Evolutionary conservation across 768 basidiomycete species (phyloP).

Genomic region (Neoboletus subvelutipes): DNA sequence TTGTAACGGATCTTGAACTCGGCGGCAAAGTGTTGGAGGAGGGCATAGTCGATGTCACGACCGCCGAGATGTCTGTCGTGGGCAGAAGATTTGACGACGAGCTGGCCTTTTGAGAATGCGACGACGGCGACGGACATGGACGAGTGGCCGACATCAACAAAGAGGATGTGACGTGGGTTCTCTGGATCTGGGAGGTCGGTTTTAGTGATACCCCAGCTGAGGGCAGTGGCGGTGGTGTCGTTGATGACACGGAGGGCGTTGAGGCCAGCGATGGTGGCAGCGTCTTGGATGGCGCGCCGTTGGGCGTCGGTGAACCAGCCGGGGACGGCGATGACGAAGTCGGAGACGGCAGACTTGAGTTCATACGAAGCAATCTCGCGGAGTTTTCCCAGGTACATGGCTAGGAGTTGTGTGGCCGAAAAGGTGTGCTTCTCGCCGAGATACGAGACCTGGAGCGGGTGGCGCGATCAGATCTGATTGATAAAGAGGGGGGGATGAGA

Average conservation of each 20-base stretch:
- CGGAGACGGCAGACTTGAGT: conserved; percentile 82
- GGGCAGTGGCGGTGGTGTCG: conserved; percentile 92
- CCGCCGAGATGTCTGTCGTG: conserved; percentile 95
- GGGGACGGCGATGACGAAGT: conserved; percentile 94
- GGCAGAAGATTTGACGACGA: conserved; percentile 82
- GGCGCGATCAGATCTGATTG: conserved; percentile 11
- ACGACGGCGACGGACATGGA: conserved; percentile 84
- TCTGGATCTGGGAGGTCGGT: conserved; percentile 89
- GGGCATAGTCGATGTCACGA: conserved; percentile 91
- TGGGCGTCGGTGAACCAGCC: conserved; percentile 97
- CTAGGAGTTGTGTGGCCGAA: conserved; percentile 90
- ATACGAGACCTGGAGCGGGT: conserved; percentile 69
- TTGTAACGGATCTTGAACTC: conserved; percentile 98
- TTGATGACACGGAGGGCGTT: conserved; percentile 95
- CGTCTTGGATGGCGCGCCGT: conserved; percentile 85
- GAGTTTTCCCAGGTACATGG: conserved; percentile 86
- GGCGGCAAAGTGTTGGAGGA: conserved; percentile 82
- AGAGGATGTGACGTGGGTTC: conserved; percentile 81
- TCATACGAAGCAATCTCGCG: conserved; percentile 84
- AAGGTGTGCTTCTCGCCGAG: conserved; percentile 77
- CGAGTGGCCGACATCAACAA: conserved; percentile 95
- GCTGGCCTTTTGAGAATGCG: conserved; percentile 92
- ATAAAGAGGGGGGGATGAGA: conserved; percentile 1
- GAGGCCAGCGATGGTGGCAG: conserved; percentile 85
- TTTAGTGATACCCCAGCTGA: conserved; percentile 99